Evolutionary conservation across 2,329 filamentous ascomycete genomes (phyloP).

Genomic region (Fusarium sp.): DNA sequence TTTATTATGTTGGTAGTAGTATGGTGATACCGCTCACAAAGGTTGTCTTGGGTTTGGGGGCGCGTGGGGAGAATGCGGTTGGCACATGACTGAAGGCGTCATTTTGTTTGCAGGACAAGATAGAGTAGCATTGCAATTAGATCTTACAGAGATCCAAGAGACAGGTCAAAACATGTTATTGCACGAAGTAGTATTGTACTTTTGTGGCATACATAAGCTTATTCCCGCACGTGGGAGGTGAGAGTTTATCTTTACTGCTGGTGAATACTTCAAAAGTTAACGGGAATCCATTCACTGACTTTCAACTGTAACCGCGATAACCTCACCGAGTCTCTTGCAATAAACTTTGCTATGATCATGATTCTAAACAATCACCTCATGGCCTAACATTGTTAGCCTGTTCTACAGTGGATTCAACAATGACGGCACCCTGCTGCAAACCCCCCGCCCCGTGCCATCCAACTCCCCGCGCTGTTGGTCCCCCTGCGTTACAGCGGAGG

Average conservation of each 20-base stretch:
- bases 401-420: slow-evolving; percentile 13
- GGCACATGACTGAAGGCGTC: slow-evolving; percentile 43
- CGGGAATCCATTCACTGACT: neutral
- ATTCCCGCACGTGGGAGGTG: neutral
- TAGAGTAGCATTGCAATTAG: slow-evolving; percentile 34
- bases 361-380: slow-evolving; percentile 1
- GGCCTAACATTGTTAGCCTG: neutral
- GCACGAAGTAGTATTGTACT: neutral
- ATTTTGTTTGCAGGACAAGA: slow-evolving; percentile 26
- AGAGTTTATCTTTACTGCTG: neutral
- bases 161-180: slow-evolving; percentile 16
- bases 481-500: slow-evolving; percentile 34
- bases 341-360: neutral
- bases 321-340: neutral
- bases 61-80: slow-evolving; percentile 31
- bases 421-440: slow-evolving; percentile 23
- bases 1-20: slow-evolving; percentile 17
- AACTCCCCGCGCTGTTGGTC: slow-evolving; percentile 38
- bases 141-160: slow-evolving; percentile 17
- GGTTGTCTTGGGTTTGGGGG: slow-evolving; percentile 21
- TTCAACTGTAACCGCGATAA: slow-evolving; percentile 23
- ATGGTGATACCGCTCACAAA: slow-evolving; percentile 23
- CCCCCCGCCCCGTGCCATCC: slow-evolving; percentile 25
- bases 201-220: slow-evolving; percentile 6
- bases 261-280: neutral